Evolutionary conservation across 192 early-diverging fungal species (phyloP).

Genomic region (Allomyces arbusculus): DNA sequence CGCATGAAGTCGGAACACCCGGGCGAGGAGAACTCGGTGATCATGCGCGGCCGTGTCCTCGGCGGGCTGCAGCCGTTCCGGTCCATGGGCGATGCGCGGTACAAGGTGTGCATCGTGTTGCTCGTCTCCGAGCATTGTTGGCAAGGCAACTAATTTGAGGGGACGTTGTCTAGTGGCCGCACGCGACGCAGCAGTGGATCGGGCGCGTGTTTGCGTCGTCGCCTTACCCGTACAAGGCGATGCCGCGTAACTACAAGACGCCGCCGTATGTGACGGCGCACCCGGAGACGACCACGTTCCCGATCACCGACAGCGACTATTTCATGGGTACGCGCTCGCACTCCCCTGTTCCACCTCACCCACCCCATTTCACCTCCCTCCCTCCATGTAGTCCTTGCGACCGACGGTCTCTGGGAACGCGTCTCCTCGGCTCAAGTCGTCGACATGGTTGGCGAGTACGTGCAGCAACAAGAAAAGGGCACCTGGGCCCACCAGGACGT

Average conservation of each 20-base stretch:
- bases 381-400: slow-evolving; percentile 30
- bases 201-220: slow-evolving; percentile 10
- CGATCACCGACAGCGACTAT: slow-evolving; percentile 32
- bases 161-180: slow-evolving; percentile 22
- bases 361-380: not conserved
- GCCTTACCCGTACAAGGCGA: slow-evolving; percentile 20
- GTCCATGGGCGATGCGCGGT: slow-evolving; percentile 47
- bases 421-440: slow-evolving; percentile 39
- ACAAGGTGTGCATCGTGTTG: slow-evolving; percentile 20
- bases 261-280: slow-evolving; percentile 58
- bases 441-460: slow-evolving; percentile 16
- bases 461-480: slow-evolving; percentile 12
- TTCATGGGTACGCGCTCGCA: slow-evolving; percentile 23
- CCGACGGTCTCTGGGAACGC: slow-evolving; percentile 67
- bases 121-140: not conserved
- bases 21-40: slow-evolving; percentile 37
- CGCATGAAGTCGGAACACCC: slow-evolving; percentile 48
- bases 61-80: slow-evolving; percentile 27
- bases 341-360: too few relatives aligned
- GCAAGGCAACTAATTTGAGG: too few relatives aligned
- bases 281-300: slow-evolving; percentile 41
- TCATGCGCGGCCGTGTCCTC: slow-evolving; percentile 32
- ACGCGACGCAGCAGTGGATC: slow-evolving; percentile 27
- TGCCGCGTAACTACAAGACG: slow-evolving; percentile 27
- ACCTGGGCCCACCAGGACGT: slow-evolving; percentile 20